Conservation (phyloP, 73 alveolate species). For the Tetrahymena malaccensis region DNA sequence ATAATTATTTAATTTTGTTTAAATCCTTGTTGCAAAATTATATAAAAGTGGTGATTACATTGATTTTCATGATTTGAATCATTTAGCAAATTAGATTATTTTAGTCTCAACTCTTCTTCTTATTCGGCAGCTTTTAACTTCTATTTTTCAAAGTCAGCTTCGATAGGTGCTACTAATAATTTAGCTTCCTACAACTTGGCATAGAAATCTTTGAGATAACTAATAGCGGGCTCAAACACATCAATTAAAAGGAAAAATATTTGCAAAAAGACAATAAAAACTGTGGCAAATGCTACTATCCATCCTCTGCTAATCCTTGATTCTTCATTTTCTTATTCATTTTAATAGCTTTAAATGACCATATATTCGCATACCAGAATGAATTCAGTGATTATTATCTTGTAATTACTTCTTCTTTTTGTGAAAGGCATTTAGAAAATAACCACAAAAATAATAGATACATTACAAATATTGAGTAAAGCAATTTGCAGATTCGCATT, state of each 20-base stretch:
- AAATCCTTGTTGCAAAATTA: not conserved
- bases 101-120: not conserved
- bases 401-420: not conserved
- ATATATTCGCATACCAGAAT: not conserved
- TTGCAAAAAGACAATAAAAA: not conserved
- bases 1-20: not conserved
- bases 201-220: not conserved
- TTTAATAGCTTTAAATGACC: not conserved
- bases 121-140: not conserved
- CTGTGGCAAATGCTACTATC: not conserved
- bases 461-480: not conserved
- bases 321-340: not conserved
- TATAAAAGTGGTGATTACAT: not conserved
- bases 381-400: not conserved
- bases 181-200: not conserved
- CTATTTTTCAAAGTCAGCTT: not conserved
- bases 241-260: not conserved
- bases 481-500: not conserved
- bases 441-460: not conserved
- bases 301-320: not conserved
- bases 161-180: not conserved
- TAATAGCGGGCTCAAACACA: not conserved
- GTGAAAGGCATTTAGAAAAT: not conserved
- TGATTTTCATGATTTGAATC: not conserved
- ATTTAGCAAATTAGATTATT: not conserved